These are phyloP conservation scores for Mycena leptocephala DNA, from an alignment of 768 basidiomycete species.

Conservation along the genomic window DNA sequence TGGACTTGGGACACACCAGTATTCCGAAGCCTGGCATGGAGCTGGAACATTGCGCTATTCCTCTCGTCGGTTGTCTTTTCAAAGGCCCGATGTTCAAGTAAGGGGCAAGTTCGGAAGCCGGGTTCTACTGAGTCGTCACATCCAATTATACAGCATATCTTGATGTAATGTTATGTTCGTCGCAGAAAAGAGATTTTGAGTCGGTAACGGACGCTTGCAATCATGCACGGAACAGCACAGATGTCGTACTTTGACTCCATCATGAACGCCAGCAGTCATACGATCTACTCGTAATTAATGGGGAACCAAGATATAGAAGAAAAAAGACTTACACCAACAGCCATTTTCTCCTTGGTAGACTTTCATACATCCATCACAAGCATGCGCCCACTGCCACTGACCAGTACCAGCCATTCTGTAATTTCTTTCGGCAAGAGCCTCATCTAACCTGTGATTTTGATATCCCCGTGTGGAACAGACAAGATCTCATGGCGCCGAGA, in stretches of 20 bases:
- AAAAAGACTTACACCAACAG: neutral
- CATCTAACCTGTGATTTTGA: slow-evolving; percentile 12
- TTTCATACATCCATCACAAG: slow-evolving; percentile 12
- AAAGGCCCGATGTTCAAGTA: neutral
- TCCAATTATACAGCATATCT: neutral
- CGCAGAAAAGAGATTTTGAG: neutral
- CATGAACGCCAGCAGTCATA: slow-evolving; percentile 11
- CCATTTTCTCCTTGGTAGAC: slow-evolving; percentile 13
- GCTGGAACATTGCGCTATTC: slow-evolving; percentile 4
- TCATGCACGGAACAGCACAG: neutral
- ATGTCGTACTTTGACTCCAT: neutral
- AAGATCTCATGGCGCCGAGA: neutral
- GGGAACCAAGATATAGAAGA: too few species aligned
- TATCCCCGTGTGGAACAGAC: neutral
- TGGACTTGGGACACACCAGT: neutral
- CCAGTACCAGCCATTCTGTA: slow-evolving; percentile 22
- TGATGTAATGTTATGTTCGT: neutral
- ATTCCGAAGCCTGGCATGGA: neutral
- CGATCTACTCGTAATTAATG: too few species aligned
- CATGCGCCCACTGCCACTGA: slow-evolving; percentile 19
- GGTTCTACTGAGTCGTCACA: neutral
- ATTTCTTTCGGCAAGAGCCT: slow-evolving; percentile 11
- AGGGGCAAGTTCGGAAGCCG: neutral
- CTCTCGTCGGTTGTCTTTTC: neutral
- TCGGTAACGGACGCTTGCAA: neutral